Conservation (phyloP, 805 yeast species). For the Nakazawaea wyomingensis region DNA sequence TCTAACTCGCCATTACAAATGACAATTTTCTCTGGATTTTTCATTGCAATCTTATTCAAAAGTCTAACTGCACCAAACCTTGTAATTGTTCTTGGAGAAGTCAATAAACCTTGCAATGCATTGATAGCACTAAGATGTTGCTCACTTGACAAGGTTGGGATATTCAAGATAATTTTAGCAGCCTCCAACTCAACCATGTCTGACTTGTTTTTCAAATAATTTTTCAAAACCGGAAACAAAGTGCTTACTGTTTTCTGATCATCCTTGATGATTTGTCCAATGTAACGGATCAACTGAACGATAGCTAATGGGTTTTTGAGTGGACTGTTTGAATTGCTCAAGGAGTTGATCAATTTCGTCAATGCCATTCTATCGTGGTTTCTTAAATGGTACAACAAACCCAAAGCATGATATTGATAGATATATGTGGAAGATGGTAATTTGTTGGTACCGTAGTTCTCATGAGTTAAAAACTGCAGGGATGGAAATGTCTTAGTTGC, state of each 20-base stretch:
- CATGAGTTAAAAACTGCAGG: slow-evolving; percentile 47
- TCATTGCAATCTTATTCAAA: slow-evolving; percentile 78
- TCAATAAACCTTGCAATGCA: slow-evolving; percentile 68
- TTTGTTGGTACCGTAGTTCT: slow-evolving; percentile 48
- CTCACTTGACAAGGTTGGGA: slow-evolving; percentile 52
- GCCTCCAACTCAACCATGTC: slow-evolving; percentile 94
- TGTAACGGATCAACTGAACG: slow-evolving; percentile 78
- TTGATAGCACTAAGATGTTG: slow-evolving; percentile 67
- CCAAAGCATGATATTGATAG: slow-evolving; percentile 94
- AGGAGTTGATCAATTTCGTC: slow-evolving; percentile 81
- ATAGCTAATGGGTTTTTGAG: slow-evolving; percentile 80
- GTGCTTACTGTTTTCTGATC: slow-evolving; percentile 59
- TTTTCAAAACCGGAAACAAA: slow-evolving; percentile 59
- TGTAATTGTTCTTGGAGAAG: slow-evolving; percentile 86
- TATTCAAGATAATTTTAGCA: slow-evolving; percentile 62
- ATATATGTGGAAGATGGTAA: slow-evolving; percentile 69
- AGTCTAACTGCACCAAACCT: slow-evolving; percentile 92
- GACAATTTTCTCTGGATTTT: slow-evolving; percentile 71
- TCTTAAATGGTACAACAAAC: slow-evolving; percentile 80
- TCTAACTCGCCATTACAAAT: slow-evolving; percentile 84
- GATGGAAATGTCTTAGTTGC: slow-evolving; percentile 51
- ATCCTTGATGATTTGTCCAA: slow-evolving; percentile 65
- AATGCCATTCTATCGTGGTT: slow-evolving; percentile 92
- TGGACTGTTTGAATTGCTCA: slow-evolving; percentile 49
- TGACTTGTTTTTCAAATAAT: slow-evolving; percentile 72